Evolutionary conservation across 208 protist genomes (phyloP).

Genomic region (Leishmania mexicana): DNA sequence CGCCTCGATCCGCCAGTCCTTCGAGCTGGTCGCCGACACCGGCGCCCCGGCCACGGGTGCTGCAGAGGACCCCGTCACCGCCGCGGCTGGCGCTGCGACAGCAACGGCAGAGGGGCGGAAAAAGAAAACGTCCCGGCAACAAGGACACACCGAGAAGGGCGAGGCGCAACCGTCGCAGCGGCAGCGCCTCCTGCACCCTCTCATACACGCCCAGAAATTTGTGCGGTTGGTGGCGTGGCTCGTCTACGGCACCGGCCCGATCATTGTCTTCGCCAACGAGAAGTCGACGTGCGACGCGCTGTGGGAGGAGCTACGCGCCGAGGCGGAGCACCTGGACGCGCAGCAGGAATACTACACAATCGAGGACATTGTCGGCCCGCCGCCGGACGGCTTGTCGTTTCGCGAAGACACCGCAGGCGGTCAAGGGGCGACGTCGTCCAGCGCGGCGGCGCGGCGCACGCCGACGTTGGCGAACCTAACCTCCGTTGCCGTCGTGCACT

Average conservation of each 20-base stretch:
- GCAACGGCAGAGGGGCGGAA: neutral
- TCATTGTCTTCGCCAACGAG: conserved; percentile 85
- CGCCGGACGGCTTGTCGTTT: conserved; percentile 31
- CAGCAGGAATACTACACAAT: conserved; percentile 47
- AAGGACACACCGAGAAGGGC: neutral
- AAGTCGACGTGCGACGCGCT: conserved; percentile 75
- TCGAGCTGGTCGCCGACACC: conserved; percentile 58
- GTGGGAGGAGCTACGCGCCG: conserved; percentile 60
- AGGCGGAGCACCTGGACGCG: conserved; percentile 49
- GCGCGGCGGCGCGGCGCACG: neutral
- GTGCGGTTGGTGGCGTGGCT: conserved; percentile 73
- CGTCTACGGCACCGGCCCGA: conserved; percentile 46
- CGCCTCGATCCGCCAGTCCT: conserved; percentile 66
- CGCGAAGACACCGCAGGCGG: conserved; percentile 2
- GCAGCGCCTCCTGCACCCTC: conserved; percentile 31
- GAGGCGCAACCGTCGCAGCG: conserved; percentile 4
- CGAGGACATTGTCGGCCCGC: conserved; percentile 49
- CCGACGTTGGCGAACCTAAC: conserved; percentile 43
- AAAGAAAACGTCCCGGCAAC: conserved; percentile 9
- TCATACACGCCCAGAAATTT: conserved; percentile 78
- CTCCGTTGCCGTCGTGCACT: conserved; percentile 77
- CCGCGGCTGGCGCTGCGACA: neutral
- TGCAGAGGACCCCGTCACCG: neutral
- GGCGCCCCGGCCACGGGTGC: conserved; percentile 3
- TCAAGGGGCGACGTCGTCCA: neutral